These are phyloP conservation scores for Fusarium sterilihyphosum DNA, from an alignment of 2,329 filamentous ascomycete genomes.

Conservation along the genomic window DNA sequence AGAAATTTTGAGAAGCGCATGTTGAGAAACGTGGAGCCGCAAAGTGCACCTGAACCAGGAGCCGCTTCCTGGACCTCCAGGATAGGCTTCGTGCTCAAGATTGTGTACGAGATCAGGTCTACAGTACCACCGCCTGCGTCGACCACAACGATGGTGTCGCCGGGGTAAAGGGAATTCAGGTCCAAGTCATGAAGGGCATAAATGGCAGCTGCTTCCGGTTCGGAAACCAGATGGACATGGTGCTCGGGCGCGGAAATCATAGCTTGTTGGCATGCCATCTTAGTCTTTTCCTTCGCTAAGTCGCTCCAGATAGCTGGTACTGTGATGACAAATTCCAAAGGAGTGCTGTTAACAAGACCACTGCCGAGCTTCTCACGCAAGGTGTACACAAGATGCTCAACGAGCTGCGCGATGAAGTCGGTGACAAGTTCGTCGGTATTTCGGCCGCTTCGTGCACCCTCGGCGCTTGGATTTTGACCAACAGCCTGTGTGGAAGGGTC, in stretches of 20 bases:
- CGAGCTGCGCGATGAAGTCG: slow-evolving; percentile 58
- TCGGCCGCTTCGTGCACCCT: slow-evolving; percentile 44
- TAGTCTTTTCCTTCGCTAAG: slow-evolving; percentile 59
- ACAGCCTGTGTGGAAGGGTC: slow-evolving; percentile 50
- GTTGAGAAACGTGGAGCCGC: slow-evolving; percentile 58
- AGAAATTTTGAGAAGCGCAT: slow-evolving; percentile 56
- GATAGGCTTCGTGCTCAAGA: slow-evolving; percentile 54
- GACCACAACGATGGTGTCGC: slow-evolving; percentile 60
- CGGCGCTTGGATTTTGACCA: slow-evolving; percentile 43
- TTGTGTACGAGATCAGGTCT: slow-evolving; percentile 61
- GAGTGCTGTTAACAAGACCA: slow-evolving; percentile 52
- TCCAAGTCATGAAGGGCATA: slow-evolving; percentile 56
- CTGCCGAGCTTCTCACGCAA: slow-evolving; percentile 55
- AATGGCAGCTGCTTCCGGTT: slow-evolving; percentile 61
- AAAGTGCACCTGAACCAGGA: slow-evolving; percentile 57
- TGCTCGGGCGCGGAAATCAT: slow-evolving; percentile 44
- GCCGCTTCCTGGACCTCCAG: slow-evolving; percentile 58
- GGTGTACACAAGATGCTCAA: slow-evolving; percentile 55
- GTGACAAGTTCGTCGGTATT: slow-evolving; percentile 55
- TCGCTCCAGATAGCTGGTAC: slow-evolving; percentile 68
- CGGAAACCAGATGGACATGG: slow-evolving; percentile 56
- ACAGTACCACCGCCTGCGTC: slow-evolving; percentile 63
- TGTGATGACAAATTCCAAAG: slow-evolving; percentile 62
- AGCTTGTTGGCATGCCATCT: slow-evolving; percentile 53
- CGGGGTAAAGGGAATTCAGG: slow-evolving; percentile 51